A percentile compares a stretch with the other conserved stretches of the same genome.
Conservation (phyloP, 768 basidiomycete genomes). For the Psilocybe cubensis region DNA sequence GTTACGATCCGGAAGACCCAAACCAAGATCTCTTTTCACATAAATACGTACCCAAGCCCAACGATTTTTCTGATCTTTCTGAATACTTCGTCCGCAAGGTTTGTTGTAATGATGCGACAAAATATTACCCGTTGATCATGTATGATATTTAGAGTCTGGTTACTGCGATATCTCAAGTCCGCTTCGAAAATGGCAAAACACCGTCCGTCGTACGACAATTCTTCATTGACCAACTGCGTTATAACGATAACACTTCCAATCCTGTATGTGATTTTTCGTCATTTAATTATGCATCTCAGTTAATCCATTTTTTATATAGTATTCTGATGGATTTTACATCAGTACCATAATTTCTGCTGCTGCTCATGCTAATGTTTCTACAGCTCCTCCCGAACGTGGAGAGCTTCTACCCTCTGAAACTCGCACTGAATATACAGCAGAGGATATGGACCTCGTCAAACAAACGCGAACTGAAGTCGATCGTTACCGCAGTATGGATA, state of each 20-base stretch:
- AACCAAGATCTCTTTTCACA: slow-evolving; percentile 85
- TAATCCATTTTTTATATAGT: slow-evolving; percentile 46
- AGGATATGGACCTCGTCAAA: slow-evolving; percentile 72
- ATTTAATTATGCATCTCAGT: background rate
- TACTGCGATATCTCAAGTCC: slow-evolving; percentile 82
- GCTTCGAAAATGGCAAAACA: slow-evolving; percentile 86
- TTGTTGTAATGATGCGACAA: slow-evolving; percentile 20
- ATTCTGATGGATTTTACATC: slow-evolving; percentile 90
- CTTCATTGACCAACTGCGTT: slow-evolving; percentile 89
- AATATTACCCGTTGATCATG: background rate
- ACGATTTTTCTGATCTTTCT: slow-evolving; percentile 88
- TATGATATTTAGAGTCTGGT: slow-evolving; percentile 61
- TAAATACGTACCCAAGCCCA: slow-evolving; percentile 92
- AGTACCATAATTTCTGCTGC: slow-evolving; percentile 84
- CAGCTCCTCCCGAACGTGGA: slow-evolving; percentile 77
- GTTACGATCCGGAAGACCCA: slow-evolving; percentile 84
- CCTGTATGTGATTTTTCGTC: slow-evolving; percentile 59
- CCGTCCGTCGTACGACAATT: slow-evolving; percentile 86
- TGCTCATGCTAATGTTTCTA: slow-evolving; percentile 78
- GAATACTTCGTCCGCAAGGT: slow-evolving; percentile 98
- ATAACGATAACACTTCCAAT: slow-evolving; percentile 95
- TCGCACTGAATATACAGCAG: slow-evolving; percentile 64
- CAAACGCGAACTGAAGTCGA: slow-evolving; percentile 83
- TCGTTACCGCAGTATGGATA: slow-evolving; percentile 92
- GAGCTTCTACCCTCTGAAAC: slow-evolving; percentile 75